Conservation (phyloP, 352 stramenopile genomes). For the Phytopythium sindhum region DNA sequence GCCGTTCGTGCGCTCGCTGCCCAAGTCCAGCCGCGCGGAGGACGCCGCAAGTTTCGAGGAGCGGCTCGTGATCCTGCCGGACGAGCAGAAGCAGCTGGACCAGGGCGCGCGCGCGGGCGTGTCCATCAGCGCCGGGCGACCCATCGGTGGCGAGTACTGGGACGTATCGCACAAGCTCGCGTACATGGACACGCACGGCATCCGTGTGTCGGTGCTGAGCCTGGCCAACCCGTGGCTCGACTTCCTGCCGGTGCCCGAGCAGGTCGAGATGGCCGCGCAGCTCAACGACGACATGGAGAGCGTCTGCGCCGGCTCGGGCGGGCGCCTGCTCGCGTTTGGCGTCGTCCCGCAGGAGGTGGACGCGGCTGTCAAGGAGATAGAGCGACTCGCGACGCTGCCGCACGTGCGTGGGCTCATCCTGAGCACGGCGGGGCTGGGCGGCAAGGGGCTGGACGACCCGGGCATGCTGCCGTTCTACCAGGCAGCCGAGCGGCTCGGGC, state of each 20-base stretch:
- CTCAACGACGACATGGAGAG: conserved; percentile 59
- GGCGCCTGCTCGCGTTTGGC: conserved; percentile 48
- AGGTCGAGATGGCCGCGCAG: conserved; percentile 32
- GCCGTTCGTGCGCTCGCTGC: conserved; percentile 35
- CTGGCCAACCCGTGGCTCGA: conserved; percentile 73
- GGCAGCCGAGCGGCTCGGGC: conserved; percentile 27
- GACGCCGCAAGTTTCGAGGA: conserved; percentile 16
- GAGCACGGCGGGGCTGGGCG: conserved; percentile 48
- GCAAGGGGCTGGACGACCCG: conserved; percentile 52
- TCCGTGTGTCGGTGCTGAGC: conserved; percentile 46
- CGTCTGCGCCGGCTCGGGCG: conserved; percentile 36
- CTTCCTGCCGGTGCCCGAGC: conserved; percentile 48
- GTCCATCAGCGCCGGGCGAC: conserved; percentile 39
- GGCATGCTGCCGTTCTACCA: conserved; percentile 55
- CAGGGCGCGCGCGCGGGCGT: conserved; percentile 10
- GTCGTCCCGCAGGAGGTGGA: conserved; percentile 37
- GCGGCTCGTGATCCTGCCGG: conserved; percentile 57
- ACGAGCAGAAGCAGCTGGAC: conserved; percentile 40
- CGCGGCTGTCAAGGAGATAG: conserved; percentile 34
- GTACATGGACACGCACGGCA: conserved; percentile 72
- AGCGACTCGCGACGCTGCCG: conserved; percentile 30
- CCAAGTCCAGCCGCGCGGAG: conserved; percentile 4
- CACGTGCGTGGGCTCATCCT: conserved; percentile 51
- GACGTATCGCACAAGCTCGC: conserved; percentile 43
- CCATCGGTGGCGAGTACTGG: conserved; percentile 63